These are phyloP conservation scores for Didymella sp. DNA, from an alignment of 2,329 filamentous ascomycete genomes.

Conservation along the genomic window DNA sequence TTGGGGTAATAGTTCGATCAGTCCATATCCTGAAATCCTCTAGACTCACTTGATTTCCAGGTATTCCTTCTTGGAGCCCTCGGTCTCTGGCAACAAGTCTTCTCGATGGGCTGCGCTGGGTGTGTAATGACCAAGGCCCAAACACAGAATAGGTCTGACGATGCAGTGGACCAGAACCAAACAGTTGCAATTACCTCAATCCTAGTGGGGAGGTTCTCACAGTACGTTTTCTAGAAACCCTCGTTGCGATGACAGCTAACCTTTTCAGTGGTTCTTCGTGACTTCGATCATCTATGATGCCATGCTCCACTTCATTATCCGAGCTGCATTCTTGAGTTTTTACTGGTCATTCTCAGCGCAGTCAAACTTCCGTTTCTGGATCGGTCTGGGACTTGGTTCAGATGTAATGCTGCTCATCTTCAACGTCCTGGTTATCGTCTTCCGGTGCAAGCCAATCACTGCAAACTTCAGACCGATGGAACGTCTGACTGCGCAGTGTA, in stretches of 20 bases:
- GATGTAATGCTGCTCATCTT: conserved; percentile 6
- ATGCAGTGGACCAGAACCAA: not conserved
- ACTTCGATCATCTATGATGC: conserved; percentile 7
- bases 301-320: conserved; percentile 9
- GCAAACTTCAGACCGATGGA: conserved; percentile 4
- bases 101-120: conserved; percentile 3
- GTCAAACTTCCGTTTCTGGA: conserved; percentile 5
- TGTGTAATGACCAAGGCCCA: not conserved
- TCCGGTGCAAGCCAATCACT: conserved; percentile 10
- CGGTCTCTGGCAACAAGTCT: conserved; percentile 2
- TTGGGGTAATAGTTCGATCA: not conserved
- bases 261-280: conserved; percentile 9
- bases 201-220: not conserved
- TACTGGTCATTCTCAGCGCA: conserved; percentile 9
- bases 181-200: not conserved
- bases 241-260: not conserved
- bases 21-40: not conserved
- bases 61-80: conserved; percentile 1
- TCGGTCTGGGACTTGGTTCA: conserved; percentile 4
- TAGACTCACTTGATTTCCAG: not conserved
- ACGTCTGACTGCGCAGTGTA: conserved; percentile 8
- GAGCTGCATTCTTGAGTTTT: conserved; percentile 6
- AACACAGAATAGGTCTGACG: not conserved
- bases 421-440: conserved; percentile 8
- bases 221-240: not conserved